Evolutionary conservation across 2,329 filamentous ascomycete species (phyloP), one percentile per base, ranked within the genome.

Genomic region (Pestalotiopsis sp.): DNA sequence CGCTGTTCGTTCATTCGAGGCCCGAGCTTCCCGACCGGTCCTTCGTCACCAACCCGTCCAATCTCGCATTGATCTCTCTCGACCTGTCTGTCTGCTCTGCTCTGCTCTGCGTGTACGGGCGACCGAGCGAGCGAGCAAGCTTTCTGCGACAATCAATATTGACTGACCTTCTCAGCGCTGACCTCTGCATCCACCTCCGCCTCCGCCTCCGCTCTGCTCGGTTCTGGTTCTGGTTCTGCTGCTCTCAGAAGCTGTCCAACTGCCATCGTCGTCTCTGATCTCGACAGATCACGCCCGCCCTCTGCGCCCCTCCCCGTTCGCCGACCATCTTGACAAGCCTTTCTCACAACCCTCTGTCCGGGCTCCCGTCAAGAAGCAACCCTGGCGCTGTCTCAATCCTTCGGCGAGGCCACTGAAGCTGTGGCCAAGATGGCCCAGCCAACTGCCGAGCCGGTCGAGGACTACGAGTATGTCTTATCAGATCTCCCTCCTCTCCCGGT

Each of bases 401-500:
- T 87, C 84, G 87, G 88, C 86, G 86, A 85, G 85, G 87, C 87
- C 83, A 84, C 87, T 83, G 84, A 85, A 85, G 89, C 87, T 87
- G 88, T 86, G 87, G 89, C 88, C 87, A 84, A 85, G 80, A 91
- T 91, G 89, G 88, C 88, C 87, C 88, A 90, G 87, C 88, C 88
- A 81, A 87, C 82, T 84, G 86, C 85, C 83, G 88, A 89, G 81
- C 84, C 85, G 73, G 84, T 83, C 76, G 88, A 90, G 80, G 89
- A 91, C 75, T 91, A 91, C 80, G 89, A 91, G 89, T 91, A 84
- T 78, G 88, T 85, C 59, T 36, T 52, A 13, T n/a, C 60, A 12
- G 52, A 36, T 27, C 11, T 36, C n/a, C 45, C 17, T 60, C 31
- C 31, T 36, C 31, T 36, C 31, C 31, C 31, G 31, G 31, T 36